Evolutionary conservation across 2,329 filamentous ascomycete genomes (phyloP).

Genomic region (Fusarium napiforme): DNA sequence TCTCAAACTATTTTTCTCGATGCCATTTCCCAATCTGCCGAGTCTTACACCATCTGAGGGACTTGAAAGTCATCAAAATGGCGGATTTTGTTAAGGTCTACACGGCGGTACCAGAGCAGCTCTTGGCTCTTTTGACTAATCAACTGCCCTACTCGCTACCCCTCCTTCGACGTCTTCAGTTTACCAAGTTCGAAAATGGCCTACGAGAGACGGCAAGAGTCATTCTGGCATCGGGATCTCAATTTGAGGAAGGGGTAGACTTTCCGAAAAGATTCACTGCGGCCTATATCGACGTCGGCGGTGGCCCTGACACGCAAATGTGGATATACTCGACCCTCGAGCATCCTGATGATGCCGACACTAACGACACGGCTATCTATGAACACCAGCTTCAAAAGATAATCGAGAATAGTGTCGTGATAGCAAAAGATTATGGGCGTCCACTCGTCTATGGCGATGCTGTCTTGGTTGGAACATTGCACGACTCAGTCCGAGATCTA

Average conservation of each 20-base stretch:
- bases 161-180: constrained; percentile 72
- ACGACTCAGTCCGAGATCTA: constrained; percentile 45
- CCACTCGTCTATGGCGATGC: constrained; percentile 39
- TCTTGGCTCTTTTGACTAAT: constrained; percentile 60
- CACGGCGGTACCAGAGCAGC: constrained; percentile 44
- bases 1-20: background rate
- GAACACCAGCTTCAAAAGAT: constrained; percentile 50
- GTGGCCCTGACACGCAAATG: constrained; percentile 70
- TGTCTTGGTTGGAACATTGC: constrained; percentile 52
- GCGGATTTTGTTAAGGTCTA: constrained; percentile 37
- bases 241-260: background rate
- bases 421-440: constrained; percentile 42
- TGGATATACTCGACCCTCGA: constrained; percentile 70
- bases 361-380: constrained; percentile 33
- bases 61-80: constrained; percentile 19
- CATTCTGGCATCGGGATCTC: constrained; percentile 49
- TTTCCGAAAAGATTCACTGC: constrained; percentile 57
- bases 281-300: constrained; percentile 70
- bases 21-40: background rate
- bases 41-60: background rate
- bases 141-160: constrained; percentile 69
- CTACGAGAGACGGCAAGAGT: constrained; percentile 57
- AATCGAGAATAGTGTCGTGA: constrained; percentile 42
- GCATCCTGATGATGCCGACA: constrained; percentile 31
- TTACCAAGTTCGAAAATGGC: constrained; percentile 56